Base-by-base conservation (phyloP, 805 yeast species). In the Candida berthetii region DNA sequence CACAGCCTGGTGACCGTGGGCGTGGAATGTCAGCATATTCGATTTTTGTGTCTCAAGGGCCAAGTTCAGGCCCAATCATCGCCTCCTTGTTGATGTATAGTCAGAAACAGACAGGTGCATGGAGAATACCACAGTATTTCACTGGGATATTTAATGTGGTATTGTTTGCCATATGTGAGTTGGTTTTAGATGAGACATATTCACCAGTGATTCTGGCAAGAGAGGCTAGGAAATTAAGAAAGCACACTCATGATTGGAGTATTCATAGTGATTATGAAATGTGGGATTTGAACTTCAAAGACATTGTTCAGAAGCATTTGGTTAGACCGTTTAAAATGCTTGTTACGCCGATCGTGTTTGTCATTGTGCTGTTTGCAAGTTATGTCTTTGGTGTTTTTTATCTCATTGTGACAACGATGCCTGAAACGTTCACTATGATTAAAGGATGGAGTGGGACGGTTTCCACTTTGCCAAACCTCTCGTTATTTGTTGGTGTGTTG, bases 91-190 rank as follows among this genome's bases (percentile, higher is more conserved):
- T 78, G 40, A 67, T 69, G 35, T 69, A 71, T 15, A 64, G 63
- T 36, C 60, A 64, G 32, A 50, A 52, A 22, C 57, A 47, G 31
- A 42, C 64, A 45, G 76, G 73, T 5, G 50, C 62, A 2, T 80
- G 85, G 85, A 62, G 84, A 48, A 74, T 82, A 73, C 65, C 78
- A 5, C 62, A 68, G 22, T 80, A 78, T 67, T 63, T 76, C 41
- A 57, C 67, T 10, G 82, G 76, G 3, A 63, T 77, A 10, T 51
- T 73, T 27, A 40, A 60, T 3, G 38, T 62, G n/a, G 55, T 59
- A 18, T 47, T 68, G 1, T 53, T 64, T 31, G 15, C 61, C 4
- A 43, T 67, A 4, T 60, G 66, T 38, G 73, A 72, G 48, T 56
- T 72, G 8, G 68, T 43, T 11, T 17, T 46, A n/a, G 39, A 37